Evolutionary conservation across 1,284 basidiomycete genomes (phyloP).

Genomic region (Spongiforma sp.): DNA sequence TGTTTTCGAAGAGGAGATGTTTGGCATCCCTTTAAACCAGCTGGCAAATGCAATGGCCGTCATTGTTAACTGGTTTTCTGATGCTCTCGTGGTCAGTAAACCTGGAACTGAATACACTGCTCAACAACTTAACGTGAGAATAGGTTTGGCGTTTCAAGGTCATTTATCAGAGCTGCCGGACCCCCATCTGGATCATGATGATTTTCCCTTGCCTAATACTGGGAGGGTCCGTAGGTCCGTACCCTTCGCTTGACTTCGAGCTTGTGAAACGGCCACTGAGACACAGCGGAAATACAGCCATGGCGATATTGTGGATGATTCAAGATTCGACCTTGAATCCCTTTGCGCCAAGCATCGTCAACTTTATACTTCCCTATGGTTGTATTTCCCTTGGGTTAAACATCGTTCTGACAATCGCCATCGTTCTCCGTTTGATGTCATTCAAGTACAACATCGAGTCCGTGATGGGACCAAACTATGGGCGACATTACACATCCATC

Average conservation of each 20-base stretch:
- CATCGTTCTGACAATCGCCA: neutral
- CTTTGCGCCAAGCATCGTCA: neutral
- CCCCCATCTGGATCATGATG: neutral
- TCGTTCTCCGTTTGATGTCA: neutral
- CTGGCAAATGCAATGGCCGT: neutral
- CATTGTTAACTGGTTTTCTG: neutral
- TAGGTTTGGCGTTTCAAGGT: neutral
- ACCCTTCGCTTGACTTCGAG: neutral
- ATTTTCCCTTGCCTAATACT: neutral
- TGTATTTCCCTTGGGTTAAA: neutral
- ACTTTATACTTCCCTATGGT: neutral
- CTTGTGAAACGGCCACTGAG: neutral
- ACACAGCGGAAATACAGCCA: neutral
- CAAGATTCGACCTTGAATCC: neutral
- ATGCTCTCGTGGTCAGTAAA: neutral
- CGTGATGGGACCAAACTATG: neutral
- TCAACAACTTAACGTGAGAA: neutral
- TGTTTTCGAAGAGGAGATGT: neutral
- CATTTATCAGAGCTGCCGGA: neutral
- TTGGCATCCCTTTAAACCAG: neutral
- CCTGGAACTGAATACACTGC: neutral
- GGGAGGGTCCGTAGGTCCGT: neutral
- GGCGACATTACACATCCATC: neutral
- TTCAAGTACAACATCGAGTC: neutral
- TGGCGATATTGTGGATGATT: neutral